These are phyloP conservation scores for Saccharomycopsis capsularis DNA, from an alignment of 805 yeast genomes.

Conservation along the genomic window DNA sequence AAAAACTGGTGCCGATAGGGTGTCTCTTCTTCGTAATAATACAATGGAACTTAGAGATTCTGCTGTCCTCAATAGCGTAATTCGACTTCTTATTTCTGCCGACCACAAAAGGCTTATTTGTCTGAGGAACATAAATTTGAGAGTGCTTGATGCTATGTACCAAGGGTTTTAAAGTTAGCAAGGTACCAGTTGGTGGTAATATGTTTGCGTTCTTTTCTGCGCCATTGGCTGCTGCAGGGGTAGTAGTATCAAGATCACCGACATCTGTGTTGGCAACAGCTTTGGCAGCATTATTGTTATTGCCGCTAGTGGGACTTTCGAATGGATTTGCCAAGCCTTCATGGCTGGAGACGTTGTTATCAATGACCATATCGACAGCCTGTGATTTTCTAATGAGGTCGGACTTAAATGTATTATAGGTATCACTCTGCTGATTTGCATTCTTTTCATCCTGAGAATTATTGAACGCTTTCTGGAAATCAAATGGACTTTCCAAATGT, in stretches of 20 bases:
- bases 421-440: not conserved
- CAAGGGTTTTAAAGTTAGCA: slow-evolving; percentile 51
- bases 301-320: not conserved
- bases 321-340: too few species aligned
- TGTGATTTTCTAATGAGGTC: not conserved
- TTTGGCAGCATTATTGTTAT: not conserved
- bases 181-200: slow-evolving; percentile 47
- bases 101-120: slow-evolving; percentile 56
- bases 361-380: not conserved
- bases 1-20: slow-evolving; percentile 43
- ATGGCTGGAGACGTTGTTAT: not conserved
- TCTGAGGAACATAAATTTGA: slow-evolving; percentile 58
- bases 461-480: slow-evolving; percentile 6
- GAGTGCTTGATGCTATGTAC: slow-evolving; percentile 37
- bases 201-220: not conserved
- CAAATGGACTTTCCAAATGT: slow-evolving; percentile 20
- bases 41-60: slow-evolving; percentile 85
- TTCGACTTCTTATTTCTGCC: slow-evolving; percentile 68
- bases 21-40: slow-evolving; percentile 56
- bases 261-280: not conserved
- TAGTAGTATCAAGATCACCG: not conserved
- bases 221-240: not conserved
- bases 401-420: not conserved
- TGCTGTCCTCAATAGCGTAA: slow-evolving; percentile 55
- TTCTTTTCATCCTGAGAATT: slow-evolving; percentile 1